Conservation (phyloP, 306 rosid species). For the Prunus fruticosa region DNA sequence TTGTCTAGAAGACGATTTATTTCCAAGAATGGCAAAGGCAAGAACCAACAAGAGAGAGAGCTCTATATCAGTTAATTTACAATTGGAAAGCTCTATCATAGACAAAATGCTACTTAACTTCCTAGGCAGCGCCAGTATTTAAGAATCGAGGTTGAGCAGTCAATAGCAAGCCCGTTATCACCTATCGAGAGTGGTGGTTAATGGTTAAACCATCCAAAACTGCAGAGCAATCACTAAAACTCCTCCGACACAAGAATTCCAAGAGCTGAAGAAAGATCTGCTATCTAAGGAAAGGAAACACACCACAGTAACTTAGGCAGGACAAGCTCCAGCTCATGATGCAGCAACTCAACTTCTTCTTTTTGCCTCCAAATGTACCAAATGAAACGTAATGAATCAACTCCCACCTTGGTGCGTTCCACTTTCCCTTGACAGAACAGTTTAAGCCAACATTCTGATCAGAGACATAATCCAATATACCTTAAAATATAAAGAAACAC, state of each 20-base stretch:
- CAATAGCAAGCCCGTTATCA: not conserved
- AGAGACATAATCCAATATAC: not conserved
- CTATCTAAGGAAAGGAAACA: not conserved
- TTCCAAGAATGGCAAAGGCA: not conserved
- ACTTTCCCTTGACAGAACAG: not conserved
- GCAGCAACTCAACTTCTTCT: not conserved
- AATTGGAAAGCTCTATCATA: not conserved
- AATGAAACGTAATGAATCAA: not conserved
- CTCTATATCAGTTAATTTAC: not conserved
- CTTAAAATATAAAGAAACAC: not conserved
- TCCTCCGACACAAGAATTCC: not conserved
- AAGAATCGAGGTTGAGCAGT: not conserved
- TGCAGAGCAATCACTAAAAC: not conserved
- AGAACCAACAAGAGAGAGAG: not conserved
- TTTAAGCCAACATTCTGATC: not conserved
- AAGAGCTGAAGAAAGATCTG: not conserved
- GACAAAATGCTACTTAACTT: not conserved
- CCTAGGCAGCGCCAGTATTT: no score
- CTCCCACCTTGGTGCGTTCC: constrained; percentile 2
- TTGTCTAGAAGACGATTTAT: not conserved
- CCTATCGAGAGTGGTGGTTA: not conserved
- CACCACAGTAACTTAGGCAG: not conserved
- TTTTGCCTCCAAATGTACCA: not conserved
- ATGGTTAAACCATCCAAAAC: not conserved
- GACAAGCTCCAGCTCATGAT: not conserved